Conservation (phyloP, 108 stramenopile species). For the Skeletonema costatum region DNA sequence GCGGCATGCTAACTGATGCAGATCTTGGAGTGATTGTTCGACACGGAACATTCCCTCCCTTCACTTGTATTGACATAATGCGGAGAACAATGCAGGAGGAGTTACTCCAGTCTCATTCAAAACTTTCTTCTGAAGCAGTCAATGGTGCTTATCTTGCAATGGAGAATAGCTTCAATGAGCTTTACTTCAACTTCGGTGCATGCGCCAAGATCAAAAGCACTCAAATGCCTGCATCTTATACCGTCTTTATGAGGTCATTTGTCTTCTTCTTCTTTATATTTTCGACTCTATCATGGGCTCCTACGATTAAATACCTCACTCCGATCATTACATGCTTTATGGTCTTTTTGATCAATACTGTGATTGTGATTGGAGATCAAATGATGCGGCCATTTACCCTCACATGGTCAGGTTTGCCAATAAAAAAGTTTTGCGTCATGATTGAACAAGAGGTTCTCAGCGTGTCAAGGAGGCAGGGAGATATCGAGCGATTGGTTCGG, state of each 20-base stretch:
- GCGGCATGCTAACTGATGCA: constrained; percentile 29
- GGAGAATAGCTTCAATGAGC: constrained; percentile 13
- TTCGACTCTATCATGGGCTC: constrained; percentile 19
- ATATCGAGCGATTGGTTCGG: not conserved
- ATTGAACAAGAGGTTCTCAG: constrained; percentile 27
- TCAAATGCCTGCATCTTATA: constrained; percentile 26
- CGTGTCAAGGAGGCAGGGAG: constrained; percentile 8
- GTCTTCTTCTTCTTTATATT: constrained; percentile 26
- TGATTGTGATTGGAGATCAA: constrained; percentile 35
- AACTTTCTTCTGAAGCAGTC: constrained; percentile 1
- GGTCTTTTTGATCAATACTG: constrained; percentile 30
- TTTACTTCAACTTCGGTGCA: constrained; percentile 31
- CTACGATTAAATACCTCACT: constrained; percentile 4
- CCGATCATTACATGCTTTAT: constrained; percentile 30
- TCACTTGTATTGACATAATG: constrained; percentile 22
- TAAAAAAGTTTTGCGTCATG: constrained; percentile 29
- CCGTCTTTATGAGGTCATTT: constrained; percentile 31
- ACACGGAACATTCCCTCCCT: constrained; percentile 18
- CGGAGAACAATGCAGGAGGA: constrained; percentile 12
- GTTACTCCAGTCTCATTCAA: not conserved
- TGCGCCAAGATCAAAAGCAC: constrained; percentile 24
- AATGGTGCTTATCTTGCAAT: constrained; percentile 21
- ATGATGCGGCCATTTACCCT: constrained; percentile 34
- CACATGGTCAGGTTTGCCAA: constrained; percentile 20
- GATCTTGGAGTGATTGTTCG: constrained; percentile 30